These are phyloP conservation scores for Pichia sp. DNA, from an alignment of 1,139 yeast genomes.

Conservation along the genomic window DNA sequence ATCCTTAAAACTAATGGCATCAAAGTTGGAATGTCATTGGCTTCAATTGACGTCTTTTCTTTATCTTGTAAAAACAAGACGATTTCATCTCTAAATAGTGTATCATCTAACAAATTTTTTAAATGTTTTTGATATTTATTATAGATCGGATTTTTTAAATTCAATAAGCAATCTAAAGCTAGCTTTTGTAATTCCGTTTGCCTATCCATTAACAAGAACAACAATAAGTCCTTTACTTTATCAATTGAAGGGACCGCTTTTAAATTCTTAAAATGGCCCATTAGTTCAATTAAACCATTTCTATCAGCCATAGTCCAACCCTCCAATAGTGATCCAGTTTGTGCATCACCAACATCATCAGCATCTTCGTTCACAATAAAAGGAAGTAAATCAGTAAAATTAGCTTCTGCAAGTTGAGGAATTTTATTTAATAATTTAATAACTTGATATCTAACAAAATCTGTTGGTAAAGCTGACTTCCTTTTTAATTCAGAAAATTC, in stretches of 20 bases:
- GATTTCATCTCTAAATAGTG: constrained; percentile 79
- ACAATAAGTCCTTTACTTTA: constrained; percentile 47
- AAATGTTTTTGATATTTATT: constrained; percentile 70
- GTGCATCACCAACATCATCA: constrained; percentile 21
- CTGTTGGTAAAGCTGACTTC: constrained; percentile 33
- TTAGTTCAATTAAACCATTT: constrained; percentile 50
- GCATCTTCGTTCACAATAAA: constrained; percentile 39
- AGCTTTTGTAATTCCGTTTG: constrained; percentile 59
- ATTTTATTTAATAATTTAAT: constrained; percentile 45
- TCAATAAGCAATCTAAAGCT: constrained; percentile 67
- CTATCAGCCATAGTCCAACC: constrained; percentile 62
- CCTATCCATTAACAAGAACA: constrained; percentile 58
- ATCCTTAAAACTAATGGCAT: constrained; percentile 75
- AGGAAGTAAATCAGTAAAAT: constrained; percentile 52
- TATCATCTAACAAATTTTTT: constrained; percentile 71
- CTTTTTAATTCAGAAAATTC: constrained; percentile 33
- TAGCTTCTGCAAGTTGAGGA: constrained; percentile 63
- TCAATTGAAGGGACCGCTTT: constrained; percentile 46
- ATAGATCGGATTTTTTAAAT: constrained; percentile 53
- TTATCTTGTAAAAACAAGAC: constrained; percentile 49
- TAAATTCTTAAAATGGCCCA: constrained; percentile 61
- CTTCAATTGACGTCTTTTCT: constrained; percentile 53
- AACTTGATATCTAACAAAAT: constrained; percentile 41
- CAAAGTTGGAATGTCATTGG: constrained; percentile 49
- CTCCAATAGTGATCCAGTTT: constrained; percentile 18